Base-by-base conservation (phyloP, 192 early-diverging fungal genomes). In the Backusella circina region DNA sequence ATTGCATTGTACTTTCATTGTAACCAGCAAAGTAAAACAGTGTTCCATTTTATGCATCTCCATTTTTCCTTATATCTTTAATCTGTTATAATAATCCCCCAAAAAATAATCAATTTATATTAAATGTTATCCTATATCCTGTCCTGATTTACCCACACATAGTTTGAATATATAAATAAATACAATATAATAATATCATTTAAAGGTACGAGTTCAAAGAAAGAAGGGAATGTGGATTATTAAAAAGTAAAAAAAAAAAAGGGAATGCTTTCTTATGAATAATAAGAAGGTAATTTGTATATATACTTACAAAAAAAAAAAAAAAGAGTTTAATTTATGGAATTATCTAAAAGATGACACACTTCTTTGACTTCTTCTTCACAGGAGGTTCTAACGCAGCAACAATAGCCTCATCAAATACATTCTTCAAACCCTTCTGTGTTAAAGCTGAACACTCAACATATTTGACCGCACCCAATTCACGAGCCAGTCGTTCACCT, bases 351-450 rank as follows among this genome's bases (percentile, higher is more conserved):
- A 97, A 84, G 33, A 96, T 33, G 74, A 88, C 75, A 83, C 95
- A 96, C 88, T 93, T 93, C 82, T 88, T 86, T 78, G 90, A 90
- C 82, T 90, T 93, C 84, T 90, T 90, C 67, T 82, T 82, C 4
- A 88, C 86, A 18, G 96, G 95, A 23, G 95, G 95, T 77, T 96
- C 95, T 54, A 99, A 82, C 30, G 95, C 97, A n/a, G 96, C 97
- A 33, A 97, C 94, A 80, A 98, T 97, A 16, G 96, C 96, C 85
- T 98, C 96, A 80, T 98, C 79, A 76, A 80, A 98, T 33, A 95
- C 95, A 80, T 96, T 96, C 85, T 97, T 95, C 74, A 96, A 85
- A 23, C 96, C 95, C 80, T 90, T 91, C 75, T 96, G 95, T 71
- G 94, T 96, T 82, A 95, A 84, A 57, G 95, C 95, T 31, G 91